Conservation (phyloP, 202 grass and related monocot genomes). For the Eragrostis tef region DNA sequence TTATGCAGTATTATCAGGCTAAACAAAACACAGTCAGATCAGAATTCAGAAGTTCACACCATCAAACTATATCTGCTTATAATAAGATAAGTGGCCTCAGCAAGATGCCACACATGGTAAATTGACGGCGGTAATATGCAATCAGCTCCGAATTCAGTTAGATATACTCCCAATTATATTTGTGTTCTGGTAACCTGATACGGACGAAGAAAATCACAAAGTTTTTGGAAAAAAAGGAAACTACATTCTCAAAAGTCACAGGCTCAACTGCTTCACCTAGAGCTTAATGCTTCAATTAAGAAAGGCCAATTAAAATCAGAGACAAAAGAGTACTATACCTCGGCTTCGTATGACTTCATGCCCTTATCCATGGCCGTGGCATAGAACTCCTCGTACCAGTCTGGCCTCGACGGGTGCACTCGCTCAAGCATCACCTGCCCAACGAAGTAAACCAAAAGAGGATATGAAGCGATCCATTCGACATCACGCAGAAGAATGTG, state of each 20-base stretch:
- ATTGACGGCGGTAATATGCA: background rate
- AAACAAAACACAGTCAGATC: background rate
- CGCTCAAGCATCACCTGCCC: constrained; percentile 61
- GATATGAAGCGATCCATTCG: background rate
- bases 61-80: background rate
- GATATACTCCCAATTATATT: background rate
- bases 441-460: background rate
- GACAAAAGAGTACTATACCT: constrained; percentile 57
- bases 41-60: background rate
- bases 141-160: background rate
- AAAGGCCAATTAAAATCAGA: background rate
- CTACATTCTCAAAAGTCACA: background rate
- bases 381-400: constrained; percentile 76
- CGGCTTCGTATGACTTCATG: constrained; percentile 68
- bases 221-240: background rate
- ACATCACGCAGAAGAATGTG: background rate
- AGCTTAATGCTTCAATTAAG: background rate
- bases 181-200: background rate
- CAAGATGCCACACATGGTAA: background rate
- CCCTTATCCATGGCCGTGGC: constrained; percentile 61
- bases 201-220: background rate
- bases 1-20: background rate
- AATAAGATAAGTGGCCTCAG: background rate
- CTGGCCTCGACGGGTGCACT: constrained; percentile 68
- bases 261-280: background rate